phyloP scores from a whole-genome alignment of 83 land plant genomes.

The Larix sibirica region DNA sequence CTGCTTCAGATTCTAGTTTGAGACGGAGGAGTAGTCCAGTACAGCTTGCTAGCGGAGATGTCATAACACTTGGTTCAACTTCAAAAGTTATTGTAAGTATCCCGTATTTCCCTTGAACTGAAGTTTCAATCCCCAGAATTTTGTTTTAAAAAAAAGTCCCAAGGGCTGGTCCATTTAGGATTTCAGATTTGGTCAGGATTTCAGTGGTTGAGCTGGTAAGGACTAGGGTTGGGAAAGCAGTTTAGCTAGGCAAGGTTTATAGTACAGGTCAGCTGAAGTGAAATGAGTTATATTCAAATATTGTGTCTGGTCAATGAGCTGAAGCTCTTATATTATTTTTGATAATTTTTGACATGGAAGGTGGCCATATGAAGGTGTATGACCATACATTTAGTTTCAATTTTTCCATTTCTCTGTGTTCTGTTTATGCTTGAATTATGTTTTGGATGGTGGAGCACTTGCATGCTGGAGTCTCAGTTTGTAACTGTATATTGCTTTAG shows the following conservation, averaged over 20 bases:
- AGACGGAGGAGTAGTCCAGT: conserved; percentile 76
- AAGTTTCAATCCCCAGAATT: not conserved
- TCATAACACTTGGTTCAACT: conserved; percentile 83
- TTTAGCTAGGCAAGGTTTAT: not conserved
- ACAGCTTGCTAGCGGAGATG: conserved; percentile 79
- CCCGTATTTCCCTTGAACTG: not conserved
- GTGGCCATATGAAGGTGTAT: not conserved
- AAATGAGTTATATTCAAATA: not conserved
- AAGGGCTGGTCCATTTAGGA: too few relatives aligned
- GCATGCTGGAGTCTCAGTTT: not conserved
- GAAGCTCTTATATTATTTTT: not conserved
- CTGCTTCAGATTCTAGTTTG: conserved; percentile 48
- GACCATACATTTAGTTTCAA: not conserved
- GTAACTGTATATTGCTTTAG: not conserved
- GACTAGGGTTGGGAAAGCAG: not conserved
- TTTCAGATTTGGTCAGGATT: not conserved
- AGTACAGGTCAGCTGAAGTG: not conserved
- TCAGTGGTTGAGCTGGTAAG: not conserved
- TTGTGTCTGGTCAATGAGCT: not conserved
- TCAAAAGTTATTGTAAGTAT: conserved; percentile 78
- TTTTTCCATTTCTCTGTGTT: not conserved
- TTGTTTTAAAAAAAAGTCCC: not conserved
- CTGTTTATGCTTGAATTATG: not conserved
- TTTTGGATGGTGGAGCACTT: not conserved
- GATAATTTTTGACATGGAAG: not conserved